Conservation (phyloP, 768 basidiomycete species). For the Lactifluus rugatus region DNA sequence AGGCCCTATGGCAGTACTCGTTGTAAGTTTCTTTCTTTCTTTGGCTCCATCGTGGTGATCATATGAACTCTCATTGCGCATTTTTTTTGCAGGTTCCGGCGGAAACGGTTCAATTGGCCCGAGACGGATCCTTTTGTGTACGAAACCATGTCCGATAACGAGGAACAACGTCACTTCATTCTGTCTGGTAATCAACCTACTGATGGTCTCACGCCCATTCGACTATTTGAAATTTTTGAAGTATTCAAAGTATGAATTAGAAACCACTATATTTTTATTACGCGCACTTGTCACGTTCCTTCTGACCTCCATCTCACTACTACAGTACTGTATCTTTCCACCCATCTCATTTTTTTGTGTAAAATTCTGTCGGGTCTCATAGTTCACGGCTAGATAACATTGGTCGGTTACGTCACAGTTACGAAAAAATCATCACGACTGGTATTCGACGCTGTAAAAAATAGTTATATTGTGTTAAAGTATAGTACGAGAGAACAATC, state of each 20-base stretch:
- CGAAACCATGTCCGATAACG: neutral
- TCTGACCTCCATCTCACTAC: neutral
- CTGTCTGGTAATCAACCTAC: neutral
- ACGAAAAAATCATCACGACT: too few species aligned
- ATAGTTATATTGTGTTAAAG: too few species aligned
- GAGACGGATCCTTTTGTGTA: slow-evolving; percentile 9
- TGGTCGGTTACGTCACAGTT: neutral
- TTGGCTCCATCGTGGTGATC: neutral
- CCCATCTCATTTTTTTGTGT: neutral
- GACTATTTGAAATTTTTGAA: slow-evolving; percentile 16
- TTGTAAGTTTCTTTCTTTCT: slow-evolving; percentile 31
- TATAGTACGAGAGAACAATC: too few species aligned
- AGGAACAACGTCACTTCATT: neutral
- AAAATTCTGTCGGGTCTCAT: neutral
- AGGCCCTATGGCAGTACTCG: slow-evolving; percentile 48
- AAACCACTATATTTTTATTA: neutral
- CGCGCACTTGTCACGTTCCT: neutral
- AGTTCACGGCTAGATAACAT: neutral
- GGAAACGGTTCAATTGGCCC: slow-evolving; percentile 62
- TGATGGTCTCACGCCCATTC: slow-evolving; percentile 18
- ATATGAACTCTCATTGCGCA: neutral
- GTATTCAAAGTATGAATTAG: slow-evolving; percentile 6
- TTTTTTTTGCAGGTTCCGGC: slow-evolving; percentile 43
- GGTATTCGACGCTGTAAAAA: too few species aligned
- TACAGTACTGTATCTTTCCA: neutral